Percentiles rank a stretch among this genome's conserved stretches.
Conservation (phyloP, 192 early-diverging fungal genomes). For the Rhizophagus clarus region DNA sequence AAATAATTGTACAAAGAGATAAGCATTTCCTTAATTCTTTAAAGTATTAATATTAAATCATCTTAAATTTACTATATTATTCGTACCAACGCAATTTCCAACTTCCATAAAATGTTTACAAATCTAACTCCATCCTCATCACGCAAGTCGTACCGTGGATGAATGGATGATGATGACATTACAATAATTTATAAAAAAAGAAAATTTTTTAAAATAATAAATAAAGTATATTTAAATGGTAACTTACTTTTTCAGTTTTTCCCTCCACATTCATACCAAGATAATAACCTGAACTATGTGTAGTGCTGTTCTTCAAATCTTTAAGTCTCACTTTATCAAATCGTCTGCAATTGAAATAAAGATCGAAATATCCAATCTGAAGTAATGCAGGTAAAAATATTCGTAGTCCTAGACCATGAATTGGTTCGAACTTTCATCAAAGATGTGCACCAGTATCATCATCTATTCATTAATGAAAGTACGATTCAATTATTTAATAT, state of each 20-base stretch:
- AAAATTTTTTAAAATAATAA: neutral
- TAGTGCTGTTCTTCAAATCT: slow-evolving; percentile 57
- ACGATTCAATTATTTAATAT: neutral
- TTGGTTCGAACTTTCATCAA: slow-evolving; percentile 39
- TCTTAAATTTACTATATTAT: slow-evolving; percentile 1
- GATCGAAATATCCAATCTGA: slow-evolving; percentile 29
- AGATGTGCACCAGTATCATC: slow-evolving; percentile 62
- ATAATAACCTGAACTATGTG: slow-evolving; percentile 75
- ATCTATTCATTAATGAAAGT: slow-evolving; percentile 44
- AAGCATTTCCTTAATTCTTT: slow-evolving; percentile 61
- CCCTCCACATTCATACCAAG: slow-evolving; percentile 68
- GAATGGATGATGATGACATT: slow-evolving; percentile 50
- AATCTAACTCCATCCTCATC: slow-evolving; percentile 36
- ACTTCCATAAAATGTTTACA: slow-evolving; percentile 43
- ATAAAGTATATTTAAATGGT: neutral
- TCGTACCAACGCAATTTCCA: no score
- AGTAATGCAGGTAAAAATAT: neutral
- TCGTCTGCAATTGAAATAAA: slow-evolving; percentile 47
- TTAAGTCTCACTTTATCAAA: slow-evolving; percentile 58
- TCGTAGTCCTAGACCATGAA: neutral
- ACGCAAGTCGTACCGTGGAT: slow-evolving; percentile 43
- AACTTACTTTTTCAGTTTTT: slow-evolving; percentile 49
- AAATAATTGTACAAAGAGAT: slow-evolving; percentile 66
- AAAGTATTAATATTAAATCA: slow-evolving; percentile 10
- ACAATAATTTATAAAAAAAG: slow-evolving; percentile 40